A percentile compares a stretch with the other conserved stretches of the same genome.
Conservation (phyloP, 2,329 filamentous ascomycete genomes). For the Pochonia chlamydosporia region DNA sequence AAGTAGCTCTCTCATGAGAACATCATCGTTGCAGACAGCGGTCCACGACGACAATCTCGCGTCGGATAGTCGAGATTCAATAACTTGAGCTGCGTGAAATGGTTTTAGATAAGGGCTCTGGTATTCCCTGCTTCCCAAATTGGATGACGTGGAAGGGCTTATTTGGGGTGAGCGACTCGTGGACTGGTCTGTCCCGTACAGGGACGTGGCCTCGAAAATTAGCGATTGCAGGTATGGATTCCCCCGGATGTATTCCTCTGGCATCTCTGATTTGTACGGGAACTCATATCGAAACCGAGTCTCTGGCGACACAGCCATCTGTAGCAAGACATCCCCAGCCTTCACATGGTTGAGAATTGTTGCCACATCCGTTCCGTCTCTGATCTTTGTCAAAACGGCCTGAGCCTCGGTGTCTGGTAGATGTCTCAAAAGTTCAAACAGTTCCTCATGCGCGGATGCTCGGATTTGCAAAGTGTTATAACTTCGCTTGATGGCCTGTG, state of each 20-base stretch:
- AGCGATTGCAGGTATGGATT: conserved; percentile 22
- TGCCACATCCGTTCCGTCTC: conserved; percentile 24
- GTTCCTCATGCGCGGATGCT: conserved; percentile 11
- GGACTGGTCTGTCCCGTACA: conserved; percentile 2
- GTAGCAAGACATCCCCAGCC: conserved; percentile 30
- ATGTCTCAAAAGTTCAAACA: conserved; percentile 12
- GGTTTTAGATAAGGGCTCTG: conserved; percentile 26
- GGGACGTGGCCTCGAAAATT: conserved; percentile 18
- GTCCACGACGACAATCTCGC: conserved; percentile 31
- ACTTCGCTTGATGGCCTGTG: conserved; percentile 13
- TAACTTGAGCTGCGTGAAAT: conserved; percentile 27
- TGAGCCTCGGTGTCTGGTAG: conserved; percentile 24
- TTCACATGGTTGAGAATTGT: conserved; percentile 27
- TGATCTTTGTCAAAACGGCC: conserved; percentile 27
- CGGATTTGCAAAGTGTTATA: conserved; percentile 3
- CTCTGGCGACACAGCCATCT: conserved; percentile 31
- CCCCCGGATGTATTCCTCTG: conserved; percentile 5
- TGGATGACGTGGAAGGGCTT: not conserved
- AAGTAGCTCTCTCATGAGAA: conserved; percentile 27
- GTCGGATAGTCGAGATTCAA: conserved; percentile 25
- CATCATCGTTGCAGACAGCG: conserved; percentile 25
- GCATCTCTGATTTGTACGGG: conserved; percentile 24
- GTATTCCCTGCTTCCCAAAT: conserved; percentile 7
- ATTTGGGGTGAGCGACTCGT: not conserved
- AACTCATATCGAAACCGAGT: conserved; percentile 33